A percentile compares a stretch with the other conserved stretches of the same genome.
Evolutionary conservation across 495 filamentous ascomycete species (phyloP).

Genomic region (Neurospora tetraspora): DNA sequence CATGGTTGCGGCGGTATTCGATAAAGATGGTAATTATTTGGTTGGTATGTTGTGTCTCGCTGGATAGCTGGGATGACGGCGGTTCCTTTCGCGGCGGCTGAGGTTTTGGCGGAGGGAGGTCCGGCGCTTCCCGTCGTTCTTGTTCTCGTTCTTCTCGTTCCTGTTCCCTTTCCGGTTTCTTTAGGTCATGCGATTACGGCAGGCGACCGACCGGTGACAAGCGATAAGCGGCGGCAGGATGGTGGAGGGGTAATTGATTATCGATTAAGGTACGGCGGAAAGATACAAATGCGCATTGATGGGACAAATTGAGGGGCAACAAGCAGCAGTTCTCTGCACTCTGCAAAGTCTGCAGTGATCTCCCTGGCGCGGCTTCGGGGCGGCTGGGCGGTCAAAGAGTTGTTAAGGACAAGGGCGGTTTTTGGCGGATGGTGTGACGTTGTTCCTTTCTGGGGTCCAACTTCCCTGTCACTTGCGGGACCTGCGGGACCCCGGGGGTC

Average conservation of each 20-base stretch:
- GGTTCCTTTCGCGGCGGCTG: background rate
- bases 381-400: background rate
- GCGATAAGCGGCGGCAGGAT: background rate
- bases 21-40: background rate
- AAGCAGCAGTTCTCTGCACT: background rate
- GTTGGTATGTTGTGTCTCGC: background rate
- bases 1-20: slow-evolving; percentile 24
- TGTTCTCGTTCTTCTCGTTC: background rate
- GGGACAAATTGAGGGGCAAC: background rate
- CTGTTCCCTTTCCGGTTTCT: background rate
- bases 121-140: background rate
- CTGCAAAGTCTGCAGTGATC: background rate
- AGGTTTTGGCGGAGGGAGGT: background rate
- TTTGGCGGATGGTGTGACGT: background rate
- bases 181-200: background rate
- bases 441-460: background rate
- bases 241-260: background rate
- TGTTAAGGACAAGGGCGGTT: background rate
- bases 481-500: background rate
- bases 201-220: background rate
- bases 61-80: background rate
- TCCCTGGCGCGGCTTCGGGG: background rate
- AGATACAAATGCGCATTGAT: background rate
- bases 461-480: background rate
- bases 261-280: background rate